Evolutionary conservation across 2,329 filamentous ascomycete species (phyloP).

Genomic region (Colletotrichum coccodes): DNA sequence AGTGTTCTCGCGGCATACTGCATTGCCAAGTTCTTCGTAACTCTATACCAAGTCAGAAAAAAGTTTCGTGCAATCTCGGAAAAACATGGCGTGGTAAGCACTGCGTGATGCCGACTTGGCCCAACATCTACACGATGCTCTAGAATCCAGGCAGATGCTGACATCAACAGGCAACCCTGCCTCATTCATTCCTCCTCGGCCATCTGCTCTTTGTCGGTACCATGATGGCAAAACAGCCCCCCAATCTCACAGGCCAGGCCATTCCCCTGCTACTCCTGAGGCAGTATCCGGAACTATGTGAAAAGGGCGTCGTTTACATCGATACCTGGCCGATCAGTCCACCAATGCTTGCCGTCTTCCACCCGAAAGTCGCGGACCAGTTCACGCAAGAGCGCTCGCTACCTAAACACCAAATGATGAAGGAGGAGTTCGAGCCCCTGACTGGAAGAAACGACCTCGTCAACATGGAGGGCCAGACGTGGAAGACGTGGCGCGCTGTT

Average conservation of each 20-base stretch:
- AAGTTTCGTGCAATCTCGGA: background rate
- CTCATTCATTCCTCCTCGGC: constrained; percentile 38
- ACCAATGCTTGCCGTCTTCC: constrained; percentile 34
- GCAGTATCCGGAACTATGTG: constrained; percentile 30
- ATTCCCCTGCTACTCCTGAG: constrained; percentile 32
- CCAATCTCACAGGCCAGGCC: constrained; percentile 37
- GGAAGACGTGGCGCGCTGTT: constrained; percentile 41
- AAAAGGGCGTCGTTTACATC: constrained; percentile 38
- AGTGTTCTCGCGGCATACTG: background rate
- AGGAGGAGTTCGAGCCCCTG: constrained; percentile 39
- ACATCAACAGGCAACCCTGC: constrained; percentile 36
- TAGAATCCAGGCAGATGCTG: constrained; percentile 38
- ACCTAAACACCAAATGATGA: constrained; percentile 42
- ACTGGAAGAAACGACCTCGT: constrained; percentile 44
- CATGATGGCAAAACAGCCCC: constrained; percentile 35
- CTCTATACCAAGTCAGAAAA: background rate
- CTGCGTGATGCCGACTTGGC: constrained; percentile 32
- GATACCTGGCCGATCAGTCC: constrained; percentile 41
- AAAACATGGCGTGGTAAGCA: background rate
- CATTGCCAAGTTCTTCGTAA: background rate
- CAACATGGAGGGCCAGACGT: constrained; percentile 41
- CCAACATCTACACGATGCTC: constrained; percentile 38
- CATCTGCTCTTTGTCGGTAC: constrained; percentile 38
- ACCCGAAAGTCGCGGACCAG: constrained; percentile 36
- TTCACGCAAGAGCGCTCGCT: constrained; percentile 37